Conservation (phyloP, 495 filamentous ascomycete genomes). For the Hamigera avellanea region DNA sequence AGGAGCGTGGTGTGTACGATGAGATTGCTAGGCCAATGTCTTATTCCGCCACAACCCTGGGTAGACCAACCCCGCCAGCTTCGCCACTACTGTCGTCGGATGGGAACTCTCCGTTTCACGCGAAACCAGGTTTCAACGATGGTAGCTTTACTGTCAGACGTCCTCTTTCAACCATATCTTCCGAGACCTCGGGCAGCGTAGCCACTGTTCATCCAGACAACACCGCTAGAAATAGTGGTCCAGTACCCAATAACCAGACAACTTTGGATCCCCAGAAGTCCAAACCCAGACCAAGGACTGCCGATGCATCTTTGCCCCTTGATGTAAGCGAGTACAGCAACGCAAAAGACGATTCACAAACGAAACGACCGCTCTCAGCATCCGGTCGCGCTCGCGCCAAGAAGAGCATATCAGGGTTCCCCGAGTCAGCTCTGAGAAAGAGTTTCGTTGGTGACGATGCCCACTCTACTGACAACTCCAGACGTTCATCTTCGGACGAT, state of each 20-base stretch:
- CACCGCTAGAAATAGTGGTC: constrained; percentile 27
- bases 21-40: constrained; percentile 24
- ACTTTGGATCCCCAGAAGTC: constrained; percentile 46
- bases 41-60: constrained; percentile 21
- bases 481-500: constrained; percentile 22
- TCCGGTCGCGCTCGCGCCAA: constrained; percentile 24
- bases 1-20: constrained; percentile 17
- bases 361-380: constrained; percentile 26
- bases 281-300: constrained; percentile 36
- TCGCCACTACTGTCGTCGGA: constrained; percentile 24
- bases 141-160: constrained; percentile 55
- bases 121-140: constrained; percentile 37
- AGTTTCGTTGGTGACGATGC: constrained; percentile 11
- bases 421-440: constrained; percentile 15
- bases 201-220: constrained; percentile 35
- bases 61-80: constrained; percentile 21
- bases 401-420: constrained; percentile 23
- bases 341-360: constrained; percentile 6
- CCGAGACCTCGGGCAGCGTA: constrained; percentile 58
- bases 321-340: constrained; percentile 11
- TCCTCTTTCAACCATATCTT: constrained; percentile 61
- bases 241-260: constrained; percentile 52
- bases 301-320: constrained; percentile 37
- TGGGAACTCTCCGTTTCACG: constrained; percentile 22
- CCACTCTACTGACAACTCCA: constrained; percentile 15